phyloP scores from a whole-genome alignment of 768 basidiomycete genomes.

The Boletus pseudopeckii region DNA sequence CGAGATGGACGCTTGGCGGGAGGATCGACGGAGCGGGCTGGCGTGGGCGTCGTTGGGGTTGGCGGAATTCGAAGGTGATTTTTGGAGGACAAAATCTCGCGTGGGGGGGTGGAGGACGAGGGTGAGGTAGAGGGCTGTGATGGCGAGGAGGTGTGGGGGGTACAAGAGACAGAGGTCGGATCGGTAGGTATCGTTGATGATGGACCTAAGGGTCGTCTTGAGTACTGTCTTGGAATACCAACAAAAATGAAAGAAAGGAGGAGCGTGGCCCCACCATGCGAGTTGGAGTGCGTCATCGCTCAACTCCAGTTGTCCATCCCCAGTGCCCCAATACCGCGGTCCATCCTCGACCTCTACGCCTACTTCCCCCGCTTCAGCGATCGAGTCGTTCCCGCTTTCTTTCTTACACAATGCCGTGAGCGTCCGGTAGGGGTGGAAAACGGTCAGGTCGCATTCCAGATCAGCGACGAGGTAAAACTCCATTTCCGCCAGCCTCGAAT shows the following conservation, averaged over 20 bases:
- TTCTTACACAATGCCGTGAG: conserved; percentile 74
- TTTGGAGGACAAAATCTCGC: conserved; percentile 41
- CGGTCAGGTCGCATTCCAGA: conserved; percentile 87
- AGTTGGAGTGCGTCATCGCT: conserved; percentile 78
- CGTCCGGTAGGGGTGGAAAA: conserved; percentile 95
- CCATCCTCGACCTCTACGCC: conserved; percentile 55
- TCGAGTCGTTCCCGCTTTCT: conserved; percentile 38
- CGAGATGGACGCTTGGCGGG: conserved; percentile 42
- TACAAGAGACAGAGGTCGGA: conserved; percentile 92
- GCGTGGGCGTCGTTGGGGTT: conserved; percentile 14
- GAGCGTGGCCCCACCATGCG: conserved; percentile 64
- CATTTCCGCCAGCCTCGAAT: conserved; percentile 95
- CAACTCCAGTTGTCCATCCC: conserved; percentile 74
- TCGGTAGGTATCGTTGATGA: conserved; percentile 95
- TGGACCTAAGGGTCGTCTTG: conserved; percentile 58
- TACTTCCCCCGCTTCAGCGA: conserved; percentile 54
- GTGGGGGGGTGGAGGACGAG: conserved; percentile 69
- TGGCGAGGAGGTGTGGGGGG: conserved; percentile 91
- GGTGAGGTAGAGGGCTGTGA: conserved; percentile 88
- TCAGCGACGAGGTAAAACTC: conserved; percentile 98
- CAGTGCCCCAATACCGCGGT: conserved; percentile 74
- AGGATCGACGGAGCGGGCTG: conserved; percentile 52
- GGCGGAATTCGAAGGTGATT: conserved; percentile 28
- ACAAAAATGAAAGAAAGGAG: neutral
- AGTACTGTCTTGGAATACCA: neutral